Evolutionary conservation across 108 stramenopile species (phyloP).

Genomic region (Aurantiochytrium sp.): DNA sequence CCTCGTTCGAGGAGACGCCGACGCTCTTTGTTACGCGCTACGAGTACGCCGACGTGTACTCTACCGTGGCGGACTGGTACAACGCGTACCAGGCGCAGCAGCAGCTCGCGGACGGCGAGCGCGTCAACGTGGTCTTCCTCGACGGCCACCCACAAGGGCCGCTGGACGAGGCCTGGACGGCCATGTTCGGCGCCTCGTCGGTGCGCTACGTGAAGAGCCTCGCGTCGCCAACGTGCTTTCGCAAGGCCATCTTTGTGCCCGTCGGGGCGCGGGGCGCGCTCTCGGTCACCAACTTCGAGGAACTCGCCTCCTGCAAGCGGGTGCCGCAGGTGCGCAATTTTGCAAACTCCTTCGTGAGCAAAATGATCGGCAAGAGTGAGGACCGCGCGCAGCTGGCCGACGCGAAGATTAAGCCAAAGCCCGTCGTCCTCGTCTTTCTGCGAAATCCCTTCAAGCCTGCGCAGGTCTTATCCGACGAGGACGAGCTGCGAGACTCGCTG

Average conservation of each 20-base stretch:
- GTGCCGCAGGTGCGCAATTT: neutral
- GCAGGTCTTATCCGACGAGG: neutral
- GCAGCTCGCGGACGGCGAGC: neutral
- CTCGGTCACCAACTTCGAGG: neutral
- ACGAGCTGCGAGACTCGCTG: neutral
- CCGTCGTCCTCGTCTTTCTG: neutral
- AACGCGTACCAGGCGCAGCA: neutral
- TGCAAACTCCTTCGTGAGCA: neutral
- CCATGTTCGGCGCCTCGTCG: neutral
- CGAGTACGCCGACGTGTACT: neutral
- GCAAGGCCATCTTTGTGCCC: neutral
- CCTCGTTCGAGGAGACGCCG: neutral
- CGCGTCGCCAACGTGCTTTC: neutral
- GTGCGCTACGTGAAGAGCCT: neutral
- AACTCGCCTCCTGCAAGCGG: neutral
- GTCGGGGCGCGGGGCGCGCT: neutral
- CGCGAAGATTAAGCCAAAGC: neutral
- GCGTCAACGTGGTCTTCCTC: neutral
- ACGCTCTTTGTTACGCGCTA: neutral
- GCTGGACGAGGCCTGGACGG: neutral
- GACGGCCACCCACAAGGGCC: neutral
- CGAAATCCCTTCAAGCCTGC: neutral
- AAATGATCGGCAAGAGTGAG: neutral
- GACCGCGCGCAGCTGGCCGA: neutral
- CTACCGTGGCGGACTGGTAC: neutral